A percentile compares a stretch with the other conserved stretches of the same genome.
Conservation (phyloP, 2,329 filamentous ascomycete species). For the Cryphonectria radicalis region DNA sequence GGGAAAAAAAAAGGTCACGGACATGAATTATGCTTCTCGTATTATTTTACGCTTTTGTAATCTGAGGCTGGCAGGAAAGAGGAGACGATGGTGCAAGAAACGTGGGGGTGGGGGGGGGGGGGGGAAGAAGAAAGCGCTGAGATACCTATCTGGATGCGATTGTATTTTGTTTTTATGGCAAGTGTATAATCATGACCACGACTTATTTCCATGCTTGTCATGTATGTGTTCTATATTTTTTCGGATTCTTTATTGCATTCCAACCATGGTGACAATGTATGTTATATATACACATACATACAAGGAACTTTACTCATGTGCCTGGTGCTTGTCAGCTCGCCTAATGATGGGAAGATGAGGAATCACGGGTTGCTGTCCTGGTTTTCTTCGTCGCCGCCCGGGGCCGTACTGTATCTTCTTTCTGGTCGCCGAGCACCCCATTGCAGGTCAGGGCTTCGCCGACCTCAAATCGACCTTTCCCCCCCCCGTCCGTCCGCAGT, state of each 20-base stretch:
- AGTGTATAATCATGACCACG: slow-evolving; percentile 5
- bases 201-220: background rate
- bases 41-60: background rate
- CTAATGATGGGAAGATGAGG: background rate
- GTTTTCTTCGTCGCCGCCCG: background rate
- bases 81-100: background rate
- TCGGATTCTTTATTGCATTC: background rate
- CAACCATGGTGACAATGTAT: background rate
- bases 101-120: background rate
- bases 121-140: slow-evolving; percentile 10
- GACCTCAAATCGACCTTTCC: background rate
- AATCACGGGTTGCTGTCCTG: background rate
- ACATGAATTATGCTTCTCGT: background rate
- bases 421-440: background rate
- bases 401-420: background rate
- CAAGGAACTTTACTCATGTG: background rate
- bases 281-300: background rate
- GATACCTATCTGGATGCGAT: slow-evolving; percentile 24
- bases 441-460: background rate
- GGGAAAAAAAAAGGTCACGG: background rate
- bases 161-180: slow-evolving; percentile 8
- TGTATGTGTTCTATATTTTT: background rate
- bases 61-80: background rate
- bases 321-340: background rate
- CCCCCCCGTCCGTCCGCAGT: background rate